Conservation (phyloP, 2,329 filamentous ascomycete genomes). For the Monosporascus sp. region DNA sequence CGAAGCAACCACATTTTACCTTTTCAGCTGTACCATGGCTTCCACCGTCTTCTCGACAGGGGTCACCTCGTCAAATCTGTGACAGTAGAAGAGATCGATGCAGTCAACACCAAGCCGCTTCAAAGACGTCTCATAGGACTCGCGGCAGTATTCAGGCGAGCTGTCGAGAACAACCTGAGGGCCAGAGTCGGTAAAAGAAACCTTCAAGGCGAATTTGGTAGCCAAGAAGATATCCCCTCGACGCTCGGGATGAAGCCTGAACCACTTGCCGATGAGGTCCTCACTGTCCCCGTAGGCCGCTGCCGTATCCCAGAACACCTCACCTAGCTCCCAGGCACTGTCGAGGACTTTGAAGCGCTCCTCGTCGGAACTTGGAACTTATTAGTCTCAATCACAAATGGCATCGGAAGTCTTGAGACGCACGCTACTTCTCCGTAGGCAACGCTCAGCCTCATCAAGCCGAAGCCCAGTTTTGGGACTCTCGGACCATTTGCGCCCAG, state of each 20-base stretch:
- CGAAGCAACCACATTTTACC: slow-evolving; percentile 20
- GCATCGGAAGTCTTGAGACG: too few relatives aligned
- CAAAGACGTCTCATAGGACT: slow-evolving; percentile 31
- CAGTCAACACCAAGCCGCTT: slow-evolving; percentile 42
- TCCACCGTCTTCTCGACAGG: slow-evolving; percentile 43
- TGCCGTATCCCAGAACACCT: slow-evolving; percentile 42
- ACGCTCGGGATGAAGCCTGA: slow-evolving; percentile 35
- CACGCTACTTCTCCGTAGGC: slow-evolving; percentile 27
- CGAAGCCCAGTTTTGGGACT: slow-evolving; percentile 47
- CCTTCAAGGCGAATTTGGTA: slow-evolving; percentile 27
- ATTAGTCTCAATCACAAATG: too few relatives aligned
- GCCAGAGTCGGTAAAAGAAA: slow-evolving; percentile 2
- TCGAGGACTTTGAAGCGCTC: slow-evolving; percentile 18
- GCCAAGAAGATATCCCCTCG: slow-evolving; percentile 39
- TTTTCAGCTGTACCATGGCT: slow-evolving; percentile 42
- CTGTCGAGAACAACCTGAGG: slow-evolving; percentile 13
- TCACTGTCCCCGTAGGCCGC: slow-evolving; percentile 39
- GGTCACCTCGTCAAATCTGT: slow-evolving; percentile 41
- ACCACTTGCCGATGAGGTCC: slow-evolving; percentile 39
- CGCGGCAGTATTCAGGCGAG: slow-evolving; percentile 20
- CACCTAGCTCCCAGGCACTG: slow-evolving; percentile 27
- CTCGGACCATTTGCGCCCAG: slow-evolving; percentile 48
- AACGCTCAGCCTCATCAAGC: slow-evolving; percentile 45
- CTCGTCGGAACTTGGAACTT: slow-evolving; percentile 10
- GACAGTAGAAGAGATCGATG: slow-evolving; percentile 51